Base-by-base conservation (phyloP, 2,329 filamentous ascomycete genomes). In the Chrysoporthe puriensis region DNA sequence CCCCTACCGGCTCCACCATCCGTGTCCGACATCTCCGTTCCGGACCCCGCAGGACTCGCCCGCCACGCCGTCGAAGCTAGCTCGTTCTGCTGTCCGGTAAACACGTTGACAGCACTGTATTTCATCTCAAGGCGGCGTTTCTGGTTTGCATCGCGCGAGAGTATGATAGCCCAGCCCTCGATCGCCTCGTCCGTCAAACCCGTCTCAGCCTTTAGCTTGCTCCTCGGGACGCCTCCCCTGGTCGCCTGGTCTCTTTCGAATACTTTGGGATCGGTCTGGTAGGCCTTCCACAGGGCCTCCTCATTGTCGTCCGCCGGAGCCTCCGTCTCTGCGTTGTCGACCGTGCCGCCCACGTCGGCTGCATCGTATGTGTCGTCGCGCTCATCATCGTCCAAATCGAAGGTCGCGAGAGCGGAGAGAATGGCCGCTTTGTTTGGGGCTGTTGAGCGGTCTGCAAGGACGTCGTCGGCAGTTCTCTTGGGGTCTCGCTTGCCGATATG, bases 311-410 rank as follows among this genome's bases (percentile, higher is more conserved):
- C 84, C 48, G 77, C 79, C 6, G 75, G 73, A 52, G 76, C 74
- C 42, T 66, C 64, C 13, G 66, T 72, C 6, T 66, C 85, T 6
- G 86, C 83, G 21, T 85, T 83, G 73, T 97, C 94, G 3, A 97
- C 89, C 0, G 92, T 92, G 32, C 95, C 94, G 46, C 96, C 96
- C 2, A 98, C 93, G 75, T 98, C 96, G 62, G 89, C 93, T 1
- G 90, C 88, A 74, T 99, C 96, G 76, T 99, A 99, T 0, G 95
- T 98, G 77, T 99, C 96, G 77, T 99, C 96, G 46, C 94, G 88
- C 80, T 99, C 96, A 77, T 99, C 96, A 72, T 98, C 96, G 73
- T 98, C 95, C 0, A 90, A 91, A 79, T 98, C 94, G 72, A 98
- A 97, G 0, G 91, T 86, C 18, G 93, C 93, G 2, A 98, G 86